phyloP scores from a whole-genome alignment of 2,329 filamentous ascomycete genomes.

The Beauveria australis region DNA sequence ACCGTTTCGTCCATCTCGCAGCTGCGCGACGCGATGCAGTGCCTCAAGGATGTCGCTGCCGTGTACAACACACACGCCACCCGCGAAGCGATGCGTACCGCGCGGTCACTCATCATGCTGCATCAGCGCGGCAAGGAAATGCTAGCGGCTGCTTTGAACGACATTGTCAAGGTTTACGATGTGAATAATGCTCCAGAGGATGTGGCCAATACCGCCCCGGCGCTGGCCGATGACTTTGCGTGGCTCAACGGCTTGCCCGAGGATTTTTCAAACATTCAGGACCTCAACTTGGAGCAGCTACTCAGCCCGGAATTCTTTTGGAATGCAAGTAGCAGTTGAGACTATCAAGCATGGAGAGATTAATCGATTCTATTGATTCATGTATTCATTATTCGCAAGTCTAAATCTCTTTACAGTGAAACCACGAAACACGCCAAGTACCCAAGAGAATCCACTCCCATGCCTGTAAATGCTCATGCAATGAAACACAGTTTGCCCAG shows the following conservation, averaged over 20 bases:
- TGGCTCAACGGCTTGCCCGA: slow-evolving; percentile 36
- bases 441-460: background rate
- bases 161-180: slow-evolving; percentile 29
- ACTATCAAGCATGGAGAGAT: background rate
- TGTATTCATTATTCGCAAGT: background rate
- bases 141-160: slow-evolving; percentile 26
- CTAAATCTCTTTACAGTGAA: background rate
- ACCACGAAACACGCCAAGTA: background rate
- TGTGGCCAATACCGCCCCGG: slow-evolving; percentile 12
- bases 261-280: slow-evolving; percentile 35
- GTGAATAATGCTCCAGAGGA: slow-evolving; percentile 19
- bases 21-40: slow-evolving; percentile 42
- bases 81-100: slow-evolving; percentile 45
- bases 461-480: background rate
- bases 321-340: slow-evolving; percentile 10
- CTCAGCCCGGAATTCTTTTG: slow-evolving; percentile 17
- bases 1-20: slow-evolving; percentile 38
- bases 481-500: background rate
- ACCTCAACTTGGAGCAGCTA: slow-evolving; percentile 36
- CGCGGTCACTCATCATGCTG: slow-evolving; percentile 43
- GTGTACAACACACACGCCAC: slow-evolving; percentile 39
- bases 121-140: slow-evolving; percentile 44
- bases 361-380: background rate
- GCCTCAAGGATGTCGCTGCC: slow-evolving; percentile 31
- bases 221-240: slow-evolving; percentile 24